phyloP scores from a whole-genome alignment of 345 rosid genomes.

The Eutrema heterophyllum region DNA sequence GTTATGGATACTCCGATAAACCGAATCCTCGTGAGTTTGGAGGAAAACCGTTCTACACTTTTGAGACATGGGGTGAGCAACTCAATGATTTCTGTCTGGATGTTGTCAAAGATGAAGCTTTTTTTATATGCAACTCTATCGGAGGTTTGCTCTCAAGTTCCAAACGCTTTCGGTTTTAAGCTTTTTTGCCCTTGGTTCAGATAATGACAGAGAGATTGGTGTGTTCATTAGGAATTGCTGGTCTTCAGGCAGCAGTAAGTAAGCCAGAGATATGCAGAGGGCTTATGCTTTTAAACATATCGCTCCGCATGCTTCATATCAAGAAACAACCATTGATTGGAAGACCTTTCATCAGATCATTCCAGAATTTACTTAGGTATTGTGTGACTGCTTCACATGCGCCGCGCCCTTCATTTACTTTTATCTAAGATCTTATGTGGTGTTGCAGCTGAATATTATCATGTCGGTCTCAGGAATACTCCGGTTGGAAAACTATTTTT shows the following conservation, averaged over 20 bases:
- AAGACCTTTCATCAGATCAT: constrained; percentile 70
- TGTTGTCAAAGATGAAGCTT: constrained; percentile 76
- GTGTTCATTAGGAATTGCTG: constrained; percentile 61
- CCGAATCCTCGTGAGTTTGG: constrained; percentile 73
- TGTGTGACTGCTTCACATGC: not conserved
- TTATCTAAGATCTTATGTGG: not conserved
- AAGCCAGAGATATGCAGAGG: constrained; percentile 68
- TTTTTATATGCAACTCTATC: constrained; percentile 85
- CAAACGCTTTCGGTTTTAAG: not conserved
- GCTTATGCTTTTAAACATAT: constrained; percentile 62
- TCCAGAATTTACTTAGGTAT: constrained; percentile 80
- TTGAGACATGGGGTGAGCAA: constrained; percentile 85
- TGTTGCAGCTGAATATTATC: constrained; percentile 5
- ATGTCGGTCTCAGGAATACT: constrained; percentile 54
- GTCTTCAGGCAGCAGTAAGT: constrained; percentile 85
- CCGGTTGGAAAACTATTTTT: constrained; percentile 59
- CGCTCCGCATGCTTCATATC: constrained; percentile 83
- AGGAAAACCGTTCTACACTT: constrained; percentile 62
- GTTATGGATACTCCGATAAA: constrained; percentile 87
- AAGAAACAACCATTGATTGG: constrained; percentile 77
- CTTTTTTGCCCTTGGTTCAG: not conserved
- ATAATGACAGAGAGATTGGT: not conserved
- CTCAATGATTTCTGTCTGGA: constrained; percentile 66
- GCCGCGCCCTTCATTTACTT: not conserved
- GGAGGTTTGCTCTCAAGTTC: constrained; percentile 55